Percentiles rank a stretch among this genome's conserved stretches.
Evolutionary conservation across 345 rosid species (phyloP).

Genomic region (Brassica napus): DNA sequence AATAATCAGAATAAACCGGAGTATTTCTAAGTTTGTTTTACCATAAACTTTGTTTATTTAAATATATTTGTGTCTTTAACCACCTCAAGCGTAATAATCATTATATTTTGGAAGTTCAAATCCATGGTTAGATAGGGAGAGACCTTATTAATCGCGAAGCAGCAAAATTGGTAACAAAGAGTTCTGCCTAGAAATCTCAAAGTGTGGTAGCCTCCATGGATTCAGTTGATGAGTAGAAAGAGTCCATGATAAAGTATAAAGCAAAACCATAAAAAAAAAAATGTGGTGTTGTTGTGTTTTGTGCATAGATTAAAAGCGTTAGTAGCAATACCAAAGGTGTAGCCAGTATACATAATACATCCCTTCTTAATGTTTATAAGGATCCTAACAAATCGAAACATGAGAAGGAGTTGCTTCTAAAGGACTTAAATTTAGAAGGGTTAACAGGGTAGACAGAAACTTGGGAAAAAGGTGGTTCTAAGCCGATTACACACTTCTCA

Average conservation of each 20-base stretch:
- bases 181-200: not conserved
- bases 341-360: constrained; percentile 77
- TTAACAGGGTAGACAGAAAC: constrained; percentile 61
- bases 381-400: constrained; percentile 74
- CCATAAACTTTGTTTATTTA: no score
- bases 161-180: no score
- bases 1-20: no score
- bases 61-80: no score
- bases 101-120: no score
- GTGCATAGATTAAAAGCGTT: constrained; percentile 36
- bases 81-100: no score
- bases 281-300: not conserved
- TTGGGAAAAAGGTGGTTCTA: constrained; percentile 77
- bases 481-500: constrained; percentile 75
- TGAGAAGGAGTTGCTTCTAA: constrained; percentile 79
- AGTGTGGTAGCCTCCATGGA: constrained; percentile 64
- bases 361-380: constrained; percentile 77
- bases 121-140: no score
- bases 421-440: constrained; percentile 74
- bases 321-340: constrained; percentile 91
- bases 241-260: constrained; percentile 38
- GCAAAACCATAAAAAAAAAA: not conserved
- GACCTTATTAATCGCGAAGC: no score
- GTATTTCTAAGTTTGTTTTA: no score
- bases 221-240: constrained; percentile 60